Percentiles rank a stretch among this genome's conserved stretches.
Conservation (phyloP, 371 early-diverging fungal genomes). For the Haplosporangium sp. region DNA sequence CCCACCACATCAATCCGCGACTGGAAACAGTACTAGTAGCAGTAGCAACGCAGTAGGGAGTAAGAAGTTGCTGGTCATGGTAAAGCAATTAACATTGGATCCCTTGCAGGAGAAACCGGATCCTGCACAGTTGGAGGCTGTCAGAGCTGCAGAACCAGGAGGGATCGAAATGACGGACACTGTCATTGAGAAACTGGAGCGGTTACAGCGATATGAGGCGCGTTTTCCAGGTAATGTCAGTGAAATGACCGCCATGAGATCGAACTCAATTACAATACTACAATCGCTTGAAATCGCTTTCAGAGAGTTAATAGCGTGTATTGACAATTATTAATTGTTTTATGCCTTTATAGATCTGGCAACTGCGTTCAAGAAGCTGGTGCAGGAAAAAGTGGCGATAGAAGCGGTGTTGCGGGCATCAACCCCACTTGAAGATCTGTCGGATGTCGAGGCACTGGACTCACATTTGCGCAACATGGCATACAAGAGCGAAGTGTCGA, state of each 20-base stretch:
- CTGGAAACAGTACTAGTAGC: background rate
- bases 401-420: constrained; percentile 50
- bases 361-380: constrained; percentile 42
- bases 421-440: constrained; percentile 46
- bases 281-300: background rate
- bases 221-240: constrained; percentile 54
- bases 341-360: constrained; percentile 36
- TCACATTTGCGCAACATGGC: constrained; percentile 51
- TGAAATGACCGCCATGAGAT: background rate
- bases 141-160: constrained; percentile 40
- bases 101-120: constrained; percentile 51
- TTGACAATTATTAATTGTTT: background rate
- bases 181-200: constrained; percentile 46
- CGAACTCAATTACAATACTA: background rate
- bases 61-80: constrained; percentile 28
- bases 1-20: constrained; percentile 2
- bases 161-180: constrained; percentile 39
- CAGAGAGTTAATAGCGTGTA: background rate
- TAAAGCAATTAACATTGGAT: constrained; percentile 41
- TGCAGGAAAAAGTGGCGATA: constrained; percentile 45
- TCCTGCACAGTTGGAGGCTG: constrained; percentile 36
- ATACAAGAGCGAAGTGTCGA: constrained; percentile 49
- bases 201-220: constrained; percentile 55
- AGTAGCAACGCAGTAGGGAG: constrained; percentile 1
- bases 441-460: constrained; percentile 48